Evolutionary conservation across 2,329 filamentous ascomycete species (phyloP).

Genomic region (Stagonosporopsis cucurbitacearum): DNA sequence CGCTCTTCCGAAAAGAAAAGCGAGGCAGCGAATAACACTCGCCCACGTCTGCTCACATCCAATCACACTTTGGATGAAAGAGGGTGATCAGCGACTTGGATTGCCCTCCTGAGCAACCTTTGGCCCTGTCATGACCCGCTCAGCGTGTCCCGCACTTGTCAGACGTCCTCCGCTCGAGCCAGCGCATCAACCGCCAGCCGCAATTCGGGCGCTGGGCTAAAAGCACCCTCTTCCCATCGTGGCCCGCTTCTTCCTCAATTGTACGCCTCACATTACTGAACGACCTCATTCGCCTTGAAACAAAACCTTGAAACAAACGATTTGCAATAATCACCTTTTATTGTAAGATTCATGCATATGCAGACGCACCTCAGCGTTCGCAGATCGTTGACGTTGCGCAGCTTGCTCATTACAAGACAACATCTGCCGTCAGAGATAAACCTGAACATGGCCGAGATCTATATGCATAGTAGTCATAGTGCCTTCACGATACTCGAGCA

Average conservation of each 20-base stretch:
- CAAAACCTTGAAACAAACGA: too few species aligned
- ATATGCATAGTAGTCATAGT: slow-evolving; percentile 29
- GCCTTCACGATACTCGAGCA: slow-evolving; percentile 43
- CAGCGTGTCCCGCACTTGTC: slow-evolving; percentile 33
- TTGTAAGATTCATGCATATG: slow-evolving; percentile 29
- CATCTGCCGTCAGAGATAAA: slow-evolving; percentile 10
- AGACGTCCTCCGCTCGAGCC: slow-evolving; percentile 42
- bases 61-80: slow-evolving; percentile 23
- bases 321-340: slow-evolving; percentile 9
- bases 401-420: slow-evolving; percentile 24
- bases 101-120: slow-evolving; percentile 39
- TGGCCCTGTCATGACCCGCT: slow-evolving; percentile 30
- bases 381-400: slow-evolving; percentile 33
- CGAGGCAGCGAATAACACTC: slow-evolving; percentile 40
- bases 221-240: slow-evolving; percentile 36
- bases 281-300: slow-evolving; percentile 20
- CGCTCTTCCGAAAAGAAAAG: slow-evolving; percentile 18
- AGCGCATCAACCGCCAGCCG: slow-evolving; percentile 37
- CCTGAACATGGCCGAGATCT: slow-evolving; percentile 35
- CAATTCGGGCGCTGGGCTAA: slow-evolving; percentile 28
- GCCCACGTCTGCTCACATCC: slow-evolving; percentile 11
- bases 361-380: slow-evolving; percentile 18
- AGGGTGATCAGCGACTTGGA: slow-evolving; percentile 31
- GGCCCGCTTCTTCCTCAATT: slow-evolving; percentile 32
- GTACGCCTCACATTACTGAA: slow-evolving; percentile 36